phyloP scores from a whole-genome alignment of 176 grass and related monocot species.

The Zizania latifolia region DNA sequence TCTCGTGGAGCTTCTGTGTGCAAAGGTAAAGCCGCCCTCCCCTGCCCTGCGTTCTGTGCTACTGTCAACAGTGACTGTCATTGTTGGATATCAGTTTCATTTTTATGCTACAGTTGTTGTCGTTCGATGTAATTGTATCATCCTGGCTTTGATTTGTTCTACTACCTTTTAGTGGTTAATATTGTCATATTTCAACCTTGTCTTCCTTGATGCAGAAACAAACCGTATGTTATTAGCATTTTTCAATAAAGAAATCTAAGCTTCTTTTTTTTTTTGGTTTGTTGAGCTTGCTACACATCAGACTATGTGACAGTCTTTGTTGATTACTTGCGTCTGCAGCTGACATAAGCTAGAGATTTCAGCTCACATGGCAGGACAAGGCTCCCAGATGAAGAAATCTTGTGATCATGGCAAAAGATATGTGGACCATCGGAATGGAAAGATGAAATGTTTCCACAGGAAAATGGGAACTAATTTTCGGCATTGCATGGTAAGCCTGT shows the following conservation, averaged over 20 bases:
- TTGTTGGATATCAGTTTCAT: not conserved
- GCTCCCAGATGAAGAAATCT: not conserved
- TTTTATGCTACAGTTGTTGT: not conserved
- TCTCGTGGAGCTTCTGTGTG: not conserved
- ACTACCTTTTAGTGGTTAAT: not conserved
- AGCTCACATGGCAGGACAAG: not conserved
- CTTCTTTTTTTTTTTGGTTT: not conserved
- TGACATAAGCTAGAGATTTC: not conserved
- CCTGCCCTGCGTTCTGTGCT: not conserved
- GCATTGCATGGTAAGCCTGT: conserved; percentile 18
- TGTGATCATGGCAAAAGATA: not conserved
- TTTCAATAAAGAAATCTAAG: not conserved
- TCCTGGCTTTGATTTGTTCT: too few species aligned
- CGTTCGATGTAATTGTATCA: not conserved
- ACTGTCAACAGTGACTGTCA: not conserved
- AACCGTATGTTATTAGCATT: not conserved
- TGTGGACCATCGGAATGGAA: not conserved
- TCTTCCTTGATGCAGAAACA: not conserved
- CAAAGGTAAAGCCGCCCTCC: not conserved
- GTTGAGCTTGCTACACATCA: not conserved
- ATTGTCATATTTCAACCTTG: not conserved
- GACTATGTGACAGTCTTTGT: too few species aligned
- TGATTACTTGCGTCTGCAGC: not conserved
- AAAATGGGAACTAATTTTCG: conserved; percentile 24
- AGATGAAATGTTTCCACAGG: conserved; percentile 17